Base-by-base conservation (phyloP, 768 basidiomycete species). In the Xanthoconium stramineum region DNA sequence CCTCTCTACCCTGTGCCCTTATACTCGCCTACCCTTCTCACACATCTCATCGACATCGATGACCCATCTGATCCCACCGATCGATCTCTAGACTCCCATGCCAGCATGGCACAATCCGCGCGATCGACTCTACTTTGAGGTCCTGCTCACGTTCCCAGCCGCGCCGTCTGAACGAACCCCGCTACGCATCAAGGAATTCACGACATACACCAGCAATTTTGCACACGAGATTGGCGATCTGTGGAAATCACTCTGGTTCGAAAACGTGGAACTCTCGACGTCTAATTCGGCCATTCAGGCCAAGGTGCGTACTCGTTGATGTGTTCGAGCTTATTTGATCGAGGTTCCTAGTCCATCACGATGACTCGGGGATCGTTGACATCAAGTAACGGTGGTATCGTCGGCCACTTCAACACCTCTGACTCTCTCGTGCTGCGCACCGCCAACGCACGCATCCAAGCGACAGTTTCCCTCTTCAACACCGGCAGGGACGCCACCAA, bases 321-420 rank as follows among this genome's bases (percentile, higher is more conserved):
- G 33, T 12, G 33, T 35, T 12, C 33, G 33, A 35, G 8, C 9
- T 5, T 12, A 0, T 19, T 12, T 11, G 5, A 14, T 49, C 11
- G 14, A 3, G 3, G 20, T 37, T 6, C 29, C 17, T 7, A 80
- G 78, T 69, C 74, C 8, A 42, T 76, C 15, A 60, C 67, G 15
- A 62, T 69, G 5, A 51, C 63, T 1, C 40, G 46, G 17, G 68
- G 62, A 0, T 36, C 47, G 2, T 19, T 76, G 32, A 55, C 32
- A 4, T 66, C 78, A 29, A 64, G 56, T 10, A 77, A 80, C 24
- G 68, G 66, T 3, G 46, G 59, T 1, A 77, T 80, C 55, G 24
- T 17, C 3, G 79, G 79, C 20, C 65, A 67, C n/a, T 75, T 76
- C 60, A 75, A 70, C 54, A 55, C 70, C 0, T 67, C 71, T 0